Base-by-base conservation (phyloP, 345 rosid genomes). In the Lepidium africanum region DNA sequence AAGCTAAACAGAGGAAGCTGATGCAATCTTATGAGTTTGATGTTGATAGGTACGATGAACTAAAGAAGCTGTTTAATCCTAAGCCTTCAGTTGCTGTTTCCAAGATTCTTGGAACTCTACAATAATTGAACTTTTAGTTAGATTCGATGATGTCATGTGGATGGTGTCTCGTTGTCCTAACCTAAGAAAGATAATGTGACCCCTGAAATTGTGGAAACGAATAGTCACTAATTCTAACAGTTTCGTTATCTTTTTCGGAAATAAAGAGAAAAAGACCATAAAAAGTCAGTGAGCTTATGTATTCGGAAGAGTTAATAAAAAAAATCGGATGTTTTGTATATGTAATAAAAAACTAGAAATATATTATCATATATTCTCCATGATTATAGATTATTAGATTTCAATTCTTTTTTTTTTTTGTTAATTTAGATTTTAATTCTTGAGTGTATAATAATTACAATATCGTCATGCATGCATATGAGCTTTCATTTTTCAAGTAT, bases 1-100 rank as follows among this genome's bases (percentile, higher is more conserved):
- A 27, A 2, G 77, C 86, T 25, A 91, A 84, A 77, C 97, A 81
- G 81, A 80, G 78, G 68, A 77, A 77, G 64, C 83, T 91, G 15
- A 78, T 85, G 80, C 64, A 70, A 48, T 43, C 61, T n/a, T 76
- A 71, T 1, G 78, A 80, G 36, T 91, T 91, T 45, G 81, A 95
- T 48, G 21, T 79, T 12, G 60, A 53, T 60, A 85, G 89, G 82
- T 91, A 87, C 41, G 25, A 77, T 65, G 82, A 86, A 78, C 88
- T 95, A 6, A 65, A 72, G 48, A 83, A 70, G 59, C 52, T 79
- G 10, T 66, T 78, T 53, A 36, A 69, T 42, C 84, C 84, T 1
- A 52, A 73, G 43, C 30, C 76, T 57, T 55, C 77, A 15, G 13
- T 21, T 54, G n/a, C 39, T 40, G 70, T 46, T 38, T 48, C 74